Evolutionary conservation across 805 yeast species (phyloP), one percentile per base, ranked within the genome.

Genomic region (Saturnispora bothae): DNA sequence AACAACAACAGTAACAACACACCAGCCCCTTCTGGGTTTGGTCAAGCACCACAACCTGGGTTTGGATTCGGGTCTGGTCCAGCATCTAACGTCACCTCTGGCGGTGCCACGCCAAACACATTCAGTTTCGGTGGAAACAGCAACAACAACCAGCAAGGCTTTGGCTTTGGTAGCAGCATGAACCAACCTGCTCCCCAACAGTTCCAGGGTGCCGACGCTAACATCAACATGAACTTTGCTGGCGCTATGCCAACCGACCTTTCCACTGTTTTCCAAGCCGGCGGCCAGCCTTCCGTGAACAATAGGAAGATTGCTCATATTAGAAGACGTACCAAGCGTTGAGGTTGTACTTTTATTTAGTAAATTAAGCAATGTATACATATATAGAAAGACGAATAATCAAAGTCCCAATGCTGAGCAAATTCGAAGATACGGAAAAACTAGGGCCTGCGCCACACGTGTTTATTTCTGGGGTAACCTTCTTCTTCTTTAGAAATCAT

Each of bases 141-240:
- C n/a, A 35, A 35, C 22, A 28, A 34, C 18, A 28, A 21, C n/a
- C 14, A 22, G 7, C 6, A n/a, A 4, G 33, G 28, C 12, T 10
- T 26, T 5, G 15, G 28, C 12, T 22, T 8, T 22, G 15, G 27
- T 19, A 6, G 28, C 38, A 15, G 14, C n/a, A n/a, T n/a, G 17
- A 9, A 28, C 21, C 26, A 19, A 21, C 20, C 17, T 21, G 15
- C 16, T 9, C 17, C 8, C n/a, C 31, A 28, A 28, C 31, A 28
- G 15, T 17, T 15, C 10, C 14, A 28, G 5, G 31, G 18, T 16
- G 23, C 23, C 10, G 29, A 22, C 9, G 10, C 16, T n/a, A 26
- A 15, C 29, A 10, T 33, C 29, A 15, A 18, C 19, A 25, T 30
- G 33, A 53, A 57, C 35, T 57, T 58, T 40, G 45, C 59, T 2